Conservation (phyloP, 768 basidiomycete genomes). For the Xerocomellus intermedius region DNA sequence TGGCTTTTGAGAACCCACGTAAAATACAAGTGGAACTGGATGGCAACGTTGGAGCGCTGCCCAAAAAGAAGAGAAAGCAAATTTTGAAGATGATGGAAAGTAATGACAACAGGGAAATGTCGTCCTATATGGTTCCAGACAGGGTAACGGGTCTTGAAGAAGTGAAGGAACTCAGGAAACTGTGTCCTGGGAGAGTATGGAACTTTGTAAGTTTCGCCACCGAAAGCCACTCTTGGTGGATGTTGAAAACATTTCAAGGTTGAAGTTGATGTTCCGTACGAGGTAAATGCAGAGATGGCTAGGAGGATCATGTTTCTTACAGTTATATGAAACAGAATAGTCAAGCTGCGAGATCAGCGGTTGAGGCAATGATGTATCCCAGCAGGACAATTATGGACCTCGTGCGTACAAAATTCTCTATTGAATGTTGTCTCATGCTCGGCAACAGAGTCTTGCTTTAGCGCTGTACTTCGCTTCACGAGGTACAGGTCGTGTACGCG, state of each 20-base stretch:
- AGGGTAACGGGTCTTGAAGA: conserved; percentile 77
- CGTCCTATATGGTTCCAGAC: conserved; percentile 82
- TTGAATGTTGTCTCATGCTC: conserved; percentile 1
- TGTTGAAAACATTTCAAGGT: conserved; percentile 46
- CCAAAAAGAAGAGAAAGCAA: conserved; percentile 44
- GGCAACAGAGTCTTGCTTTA: conserved; percentile 75
- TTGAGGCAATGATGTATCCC: conserved; percentile 78
- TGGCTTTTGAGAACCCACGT: conserved; percentile 95
- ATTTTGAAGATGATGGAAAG: conserved; percentile 10
- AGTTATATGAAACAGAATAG: conserved; percentile 53
- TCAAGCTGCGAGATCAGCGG: conserved; percentile 46
- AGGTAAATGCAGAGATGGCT: conserved; percentile 42
- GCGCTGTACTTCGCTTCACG: conserved; percentile 93
- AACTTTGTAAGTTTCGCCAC: conserved; percentile 64
- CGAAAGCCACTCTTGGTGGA: neutral
- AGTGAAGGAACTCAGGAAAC: conserved; percentile 66
- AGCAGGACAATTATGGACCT: conserved; percentile 87
- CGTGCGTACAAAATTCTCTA: conserved; percentile 42
- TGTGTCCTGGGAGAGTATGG: conserved; percentile 84
- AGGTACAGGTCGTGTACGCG: conserved; percentile 62
- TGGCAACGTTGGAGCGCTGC: conserved; percentile 45
- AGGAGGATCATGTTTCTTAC: conserved; percentile 1
- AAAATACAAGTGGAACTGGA: conserved; percentile 52
- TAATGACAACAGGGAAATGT: conserved; percentile 13
- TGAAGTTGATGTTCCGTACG: conserved; percentile 81